Evolutionary conservation across 78 protist genomes (phyloP), one percentile per base, ranked within the genome.

Genomic region (Emiliania huxleyi): DNA sequence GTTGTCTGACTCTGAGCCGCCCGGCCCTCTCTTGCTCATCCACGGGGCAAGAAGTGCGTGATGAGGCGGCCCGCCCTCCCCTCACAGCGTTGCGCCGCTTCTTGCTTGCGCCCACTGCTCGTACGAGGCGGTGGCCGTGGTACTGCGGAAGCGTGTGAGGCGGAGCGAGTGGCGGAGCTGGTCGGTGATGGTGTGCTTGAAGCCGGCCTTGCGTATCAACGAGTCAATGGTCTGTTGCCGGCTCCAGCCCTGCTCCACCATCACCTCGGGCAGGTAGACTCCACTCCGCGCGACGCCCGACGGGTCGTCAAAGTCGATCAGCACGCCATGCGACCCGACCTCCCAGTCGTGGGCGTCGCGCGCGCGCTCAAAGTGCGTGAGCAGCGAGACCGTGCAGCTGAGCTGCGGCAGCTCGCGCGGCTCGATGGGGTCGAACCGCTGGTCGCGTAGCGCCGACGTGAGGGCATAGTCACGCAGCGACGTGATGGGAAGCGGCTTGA

Each of bases 201-300:
- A 95, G 35, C 97, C 95, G 38, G 95, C 97, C 55, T 95, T 95
- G 49, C 90, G 90, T 26, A 95, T 22, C 33, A 94, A 44, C 40
- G 96, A 92, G 52, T 77, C 52, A 2, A 95, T 12, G 8, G 97
- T 94, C 49, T 95, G 91, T 48, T 89, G 84, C 56, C 94, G 37
- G 62, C 90, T 79, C 97, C 97, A 95, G 26, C 77, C 92, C 48
- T 94, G 97, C 43, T 95, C 97, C 29, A 93, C 89, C 46, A 85
- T 89, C 19, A 95, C 97, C 25, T 95, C 95, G 38, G 97, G 97
- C 49, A 95, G 85, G 73, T 92, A 95, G 15, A 96, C 94, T 5
- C 90, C 94, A 19, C 40, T 69, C 11, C 56, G 49, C 35, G 48
- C 83, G 33, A 18, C 22, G 55, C 38, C n/a, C 0, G 35, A 21